Base-by-base conservation (phyloP, 1,284 basidiomycete species). In the Boletus smithii region DNA sequence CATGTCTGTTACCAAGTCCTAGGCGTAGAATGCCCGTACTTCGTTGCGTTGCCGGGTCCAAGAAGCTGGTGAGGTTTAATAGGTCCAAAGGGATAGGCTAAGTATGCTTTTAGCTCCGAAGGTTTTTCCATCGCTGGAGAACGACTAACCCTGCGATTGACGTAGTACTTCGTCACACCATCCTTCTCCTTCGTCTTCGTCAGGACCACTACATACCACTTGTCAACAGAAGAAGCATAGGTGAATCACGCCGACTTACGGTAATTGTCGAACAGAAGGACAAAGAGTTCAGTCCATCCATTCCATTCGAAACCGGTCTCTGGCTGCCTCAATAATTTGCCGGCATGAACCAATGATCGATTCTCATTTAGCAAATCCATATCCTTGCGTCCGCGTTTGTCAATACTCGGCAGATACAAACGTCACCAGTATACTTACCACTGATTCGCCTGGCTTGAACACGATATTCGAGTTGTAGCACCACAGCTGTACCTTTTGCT, bases 251-350 rank as follows among this genome's bases (percentile, higher is more conserved):
- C 4, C 26, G 18, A 73, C 88, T 66, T 58, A 93, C 91, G 68
- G 60, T 95, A 97, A 65, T 95, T 91, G 65, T 97, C 95, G 63
- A 97, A 95, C 4, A 97, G 72, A 48, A 97, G 75, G 4, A 93
- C 85, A 55, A 86, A 87, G 3, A 95, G 71, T 60, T 97, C 93
- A 37, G 81, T 85, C 88, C 90, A 94, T 24, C 83, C 85, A 54
- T 77, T 84, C 73, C 80, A 83, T 62, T 87, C 84, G 48, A 89
- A 81, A 11, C 85, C 83, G n/a, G 80, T 85, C 49, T 95, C 93
- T 13, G 91, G 85, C 58, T 94, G 90, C 35, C 91, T 79, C 46
- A 88, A 74, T 14, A 95, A 71, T 57, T 85, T 90, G 14, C 92
- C 87, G 2, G 85, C 80, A 59, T 92, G 82, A 29, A 95, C 86